These are phyloP conservation scores for Turnera subulata DNA, from an alignment of 345 rosid genomes.

Conservation along the genomic window DNA sequence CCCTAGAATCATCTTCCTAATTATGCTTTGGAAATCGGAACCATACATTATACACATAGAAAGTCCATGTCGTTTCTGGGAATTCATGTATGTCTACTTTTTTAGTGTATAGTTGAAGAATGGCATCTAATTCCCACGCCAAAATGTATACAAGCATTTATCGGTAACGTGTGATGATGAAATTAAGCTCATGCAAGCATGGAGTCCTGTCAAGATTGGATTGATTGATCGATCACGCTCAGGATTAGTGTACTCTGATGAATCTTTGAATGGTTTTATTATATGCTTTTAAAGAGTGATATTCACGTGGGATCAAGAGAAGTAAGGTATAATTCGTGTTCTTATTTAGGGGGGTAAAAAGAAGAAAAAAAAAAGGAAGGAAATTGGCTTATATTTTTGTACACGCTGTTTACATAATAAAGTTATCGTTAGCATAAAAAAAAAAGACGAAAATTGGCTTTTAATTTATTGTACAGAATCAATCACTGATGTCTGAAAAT, in stretches of 20 bases:
- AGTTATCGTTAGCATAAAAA: too few relatives aligned
- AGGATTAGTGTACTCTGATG: neutral
- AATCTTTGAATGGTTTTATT: constrained; percentile 1
- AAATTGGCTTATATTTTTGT: too few relatives aligned
- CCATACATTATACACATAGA: neutral
- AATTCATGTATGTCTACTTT: neutral
- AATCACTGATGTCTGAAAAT: too few relatives aligned
- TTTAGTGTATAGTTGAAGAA: constrained; percentile 10
- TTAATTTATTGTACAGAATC: too few relatives aligned
- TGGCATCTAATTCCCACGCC: constrained; percentile 22
- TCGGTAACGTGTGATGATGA: neutral
- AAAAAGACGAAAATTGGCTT: too few relatives aligned
- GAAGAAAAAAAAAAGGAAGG: too few relatives aligned
- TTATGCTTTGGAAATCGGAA: neutral
- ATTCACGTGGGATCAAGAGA: neutral
- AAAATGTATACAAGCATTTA: neutral
- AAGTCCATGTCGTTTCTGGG: constrained; percentile 3
- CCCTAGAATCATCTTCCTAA: neutral
- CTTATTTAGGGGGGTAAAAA: too few relatives aligned
- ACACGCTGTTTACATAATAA: too few relatives aligned
- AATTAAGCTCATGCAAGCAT: neutral
- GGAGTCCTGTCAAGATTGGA: neutral
- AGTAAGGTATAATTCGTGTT: too few relatives aligned
- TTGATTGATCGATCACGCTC: too few relatives aligned
- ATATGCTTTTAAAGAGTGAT: neutral